Evolutionary conservation across 2,329 filamentous ascomycete genomes (phyloP).

Genomic region (Botrytis cinerea): DNA sequence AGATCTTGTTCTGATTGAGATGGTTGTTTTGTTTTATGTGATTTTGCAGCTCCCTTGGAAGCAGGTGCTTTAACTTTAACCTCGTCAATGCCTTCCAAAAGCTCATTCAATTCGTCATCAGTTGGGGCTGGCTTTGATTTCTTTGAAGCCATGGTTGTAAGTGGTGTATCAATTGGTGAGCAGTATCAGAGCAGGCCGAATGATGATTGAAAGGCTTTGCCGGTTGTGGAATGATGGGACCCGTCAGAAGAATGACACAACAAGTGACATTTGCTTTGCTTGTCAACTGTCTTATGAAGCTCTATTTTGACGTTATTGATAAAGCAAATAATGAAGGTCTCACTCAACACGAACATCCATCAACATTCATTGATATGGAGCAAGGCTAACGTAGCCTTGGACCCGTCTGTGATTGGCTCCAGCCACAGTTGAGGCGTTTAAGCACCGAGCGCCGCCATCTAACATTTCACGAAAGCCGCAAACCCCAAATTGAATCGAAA

Average conservation of each 20-base stretch:
- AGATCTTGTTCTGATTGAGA: conserved; percentile 63
- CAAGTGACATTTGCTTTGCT: neutral
- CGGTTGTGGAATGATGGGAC: neutral
- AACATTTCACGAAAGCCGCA: conserved; percentile 9
- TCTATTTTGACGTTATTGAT: conserved; percentile 14
- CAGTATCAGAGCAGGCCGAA: neutral
- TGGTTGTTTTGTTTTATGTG: conserved; percentile 43
- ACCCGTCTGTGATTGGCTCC: conserved; percentile 20
- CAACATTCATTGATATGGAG: neutral
- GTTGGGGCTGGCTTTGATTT: conserved; percentile 57
- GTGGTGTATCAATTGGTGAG: neutral
- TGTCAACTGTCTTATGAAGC: neutral
- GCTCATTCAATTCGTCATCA: conserved; percentile 65
- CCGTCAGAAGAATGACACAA: neutral
- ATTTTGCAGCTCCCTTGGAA: conserved; percentile 41
- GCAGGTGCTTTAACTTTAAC: conserved; percentile 51
- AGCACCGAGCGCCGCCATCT: conserved; percentile 6
- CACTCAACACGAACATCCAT: neutral
- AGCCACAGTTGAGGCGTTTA: conserved; percentile 20
- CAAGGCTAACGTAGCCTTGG: neutral
- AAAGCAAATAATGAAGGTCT: conserved; percentile 9
- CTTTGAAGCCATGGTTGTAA: conserved; percentile 55
- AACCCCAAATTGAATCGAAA: conserved; percentile 13
- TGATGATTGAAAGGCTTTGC: neutral
- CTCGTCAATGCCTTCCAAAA: conserved; percentile 63